Conservation (phyloP, 2,329 filamentous ascomycete species). For the Clonostachys rosea region DNA sequence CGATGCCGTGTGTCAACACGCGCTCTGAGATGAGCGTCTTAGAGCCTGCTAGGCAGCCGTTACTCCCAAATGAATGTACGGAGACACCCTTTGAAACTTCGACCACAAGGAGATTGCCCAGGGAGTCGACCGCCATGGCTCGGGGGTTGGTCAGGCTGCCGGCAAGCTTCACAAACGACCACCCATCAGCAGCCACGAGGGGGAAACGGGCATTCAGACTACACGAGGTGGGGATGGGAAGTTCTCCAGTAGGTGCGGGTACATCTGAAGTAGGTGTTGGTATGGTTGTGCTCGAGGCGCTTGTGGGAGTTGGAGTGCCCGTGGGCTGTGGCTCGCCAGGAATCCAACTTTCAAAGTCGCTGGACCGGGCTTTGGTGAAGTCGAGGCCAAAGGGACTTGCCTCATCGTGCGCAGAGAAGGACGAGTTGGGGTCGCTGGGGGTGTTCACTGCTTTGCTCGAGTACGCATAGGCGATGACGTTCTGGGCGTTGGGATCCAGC, state of each 20-base stretch:
- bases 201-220: slow-evolving; percentile 11
- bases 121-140: slow-evolving; percentile 25
- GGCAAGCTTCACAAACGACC: slow-evolving; percentile 31
- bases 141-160: slow-evolving; percentile 26
- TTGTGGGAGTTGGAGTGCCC: neutral
- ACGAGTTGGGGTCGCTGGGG: slow-evolving; percentile 23
- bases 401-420: slow-evolving; percentile 36
- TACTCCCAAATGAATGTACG: slow-evolving; percentile 29
- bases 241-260: neutral
- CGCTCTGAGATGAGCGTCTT: slow-evolving; percentile 25
- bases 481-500: slow-evolving; percentile 28
- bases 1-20: slow-evolving; percentile 32
- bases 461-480: slow-evolving; percentile 33
- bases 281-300: neutral
- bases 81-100: slow-evolving; percentile 28
- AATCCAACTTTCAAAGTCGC: slow-evolving; percentile 17
- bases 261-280: slow-evolving; percentile 1
- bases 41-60: slow-evolving; percentile 32
- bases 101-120: slow-evolving; percentile 29
- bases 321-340: neutral
- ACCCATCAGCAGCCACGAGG: slow-evolving; percentile 23
- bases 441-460: slow-evolving; percentile 27
- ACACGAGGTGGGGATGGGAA: slow-evolving; percentile 1
- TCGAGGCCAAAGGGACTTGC: slow-evolving; percentile 34
- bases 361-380: slow-evolving; percentile 21